Percentiles rank a stretch among this genome's conserved stretches.
Conservation (phyloP, 2,329 filamentous ascomycete species). For the Alternaria conjuncta region DNA sequence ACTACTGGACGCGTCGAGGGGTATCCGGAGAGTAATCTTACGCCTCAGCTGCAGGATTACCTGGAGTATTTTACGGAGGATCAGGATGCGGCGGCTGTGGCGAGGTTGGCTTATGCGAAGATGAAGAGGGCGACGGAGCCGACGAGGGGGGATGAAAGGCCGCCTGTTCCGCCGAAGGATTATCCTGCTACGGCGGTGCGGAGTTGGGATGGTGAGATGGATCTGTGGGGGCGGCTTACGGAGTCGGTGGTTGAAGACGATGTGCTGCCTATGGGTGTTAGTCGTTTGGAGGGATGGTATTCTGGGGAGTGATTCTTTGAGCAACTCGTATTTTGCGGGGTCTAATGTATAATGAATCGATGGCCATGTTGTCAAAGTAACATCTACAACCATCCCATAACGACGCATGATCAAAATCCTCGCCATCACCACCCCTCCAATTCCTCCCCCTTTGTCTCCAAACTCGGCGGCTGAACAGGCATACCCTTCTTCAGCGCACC, state of each 20-base stretch:
- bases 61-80: slow-evolving; percentile 34
- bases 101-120: slow-evolving; percentile 27
- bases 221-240: background rate
- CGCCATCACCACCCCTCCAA: slow-evolving; percentile 35
- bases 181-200: background rate
- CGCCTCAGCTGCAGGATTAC: slow-evolving; percentile 34
- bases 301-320: too few relatives aligned
- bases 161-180: slow-evolving; percentile 24
- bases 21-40: slow-evolving; percentile 29
- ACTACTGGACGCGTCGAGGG: slow-evolving; percentile 39
- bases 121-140: slow-evolving; percentile 16
- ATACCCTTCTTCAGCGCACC: slow-evolving; percentile 40
- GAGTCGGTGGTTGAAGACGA: background rate
- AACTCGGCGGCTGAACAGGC: slow-evolving; percentile 36
- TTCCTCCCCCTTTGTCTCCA: slow-evolving; percentile 33
- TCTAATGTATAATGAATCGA: background rate
- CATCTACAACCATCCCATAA: background rate
- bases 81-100: slow-evolving; percentile 27
- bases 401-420: background rate
- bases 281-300: background rate
- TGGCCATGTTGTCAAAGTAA: fast-evolving
- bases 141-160: background rate
- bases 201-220: background rate
- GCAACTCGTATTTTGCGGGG: background rate
- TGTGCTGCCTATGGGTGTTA: background rate